These are phyloP conservation scores for Epichloe typhina DNA, from an alignment of 2,329 filamentous ascomycete species.

Conservation along the genomic window DNA sequence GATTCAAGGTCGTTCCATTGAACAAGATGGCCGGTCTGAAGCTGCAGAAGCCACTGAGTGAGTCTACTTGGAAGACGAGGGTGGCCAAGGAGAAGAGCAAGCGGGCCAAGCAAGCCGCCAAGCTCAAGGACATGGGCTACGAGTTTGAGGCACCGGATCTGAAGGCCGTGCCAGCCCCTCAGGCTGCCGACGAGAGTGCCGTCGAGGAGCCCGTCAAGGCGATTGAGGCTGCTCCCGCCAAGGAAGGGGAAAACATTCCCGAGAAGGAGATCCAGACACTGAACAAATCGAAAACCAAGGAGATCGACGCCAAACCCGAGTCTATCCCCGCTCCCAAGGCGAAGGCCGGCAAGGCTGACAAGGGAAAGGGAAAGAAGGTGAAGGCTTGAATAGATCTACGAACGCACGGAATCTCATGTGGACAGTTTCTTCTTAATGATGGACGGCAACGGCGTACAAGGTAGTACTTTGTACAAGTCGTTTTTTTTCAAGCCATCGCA, in stretches of 20 bases:
- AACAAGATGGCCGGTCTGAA: constrained; percentile 71
- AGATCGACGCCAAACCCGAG: constrained; percentile 6
- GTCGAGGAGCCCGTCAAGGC: constrained; percentile 17
- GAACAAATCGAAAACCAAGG: constrained; percentile 11
- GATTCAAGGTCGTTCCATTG: constrained; percentile 80
- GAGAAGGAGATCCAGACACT: constrained; percentile 11
- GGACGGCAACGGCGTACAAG: constrained; percentile 5
- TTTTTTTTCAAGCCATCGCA: not conserved
- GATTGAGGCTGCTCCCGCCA: constrained; percentile 24
- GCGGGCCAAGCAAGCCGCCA: constrained; percentile 54
- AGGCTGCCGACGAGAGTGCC: constrained; percentile 21
- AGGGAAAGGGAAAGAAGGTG: constrained; percentile 19
- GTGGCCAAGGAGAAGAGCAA: constrained; percentile 60
- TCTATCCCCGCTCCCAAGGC: constrained; percentile 9
- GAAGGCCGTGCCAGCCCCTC: constrained; percentile 39
- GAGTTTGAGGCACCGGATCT: constrained; percentile 64
- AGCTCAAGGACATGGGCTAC: constrained; percentile 71
- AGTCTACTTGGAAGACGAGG: constrained; percentile 67
- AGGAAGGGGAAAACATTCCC: constrained; percentile 11
- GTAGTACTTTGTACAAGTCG: constrained; percentile 2
- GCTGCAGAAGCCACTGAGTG: constrained; percentile 58
- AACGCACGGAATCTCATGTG: not conserved
- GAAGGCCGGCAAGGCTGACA: constrained; percentile 13
- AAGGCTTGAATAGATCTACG: constrained; percentile 6
- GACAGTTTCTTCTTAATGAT: not conserved